Conservation (phyloP, 2,329 filamentous ascomycete genomes). For the Colletotrichum chlorophyti region DNA sequence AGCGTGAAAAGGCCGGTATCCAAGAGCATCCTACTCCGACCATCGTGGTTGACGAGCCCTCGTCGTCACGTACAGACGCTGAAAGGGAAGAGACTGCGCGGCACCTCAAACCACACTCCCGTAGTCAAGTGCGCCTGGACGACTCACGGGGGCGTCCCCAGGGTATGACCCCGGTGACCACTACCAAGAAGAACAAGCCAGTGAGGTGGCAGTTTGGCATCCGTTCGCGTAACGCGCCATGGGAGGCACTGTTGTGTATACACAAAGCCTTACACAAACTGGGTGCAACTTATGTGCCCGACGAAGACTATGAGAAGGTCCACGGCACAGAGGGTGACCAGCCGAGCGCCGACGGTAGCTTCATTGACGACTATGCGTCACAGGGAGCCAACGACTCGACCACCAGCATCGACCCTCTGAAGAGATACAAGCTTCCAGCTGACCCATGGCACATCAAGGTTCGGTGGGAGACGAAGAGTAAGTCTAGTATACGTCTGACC, state of each 20-base stretch:
- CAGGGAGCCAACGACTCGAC: constrained; percentile 44
- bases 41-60: constrained; percentile 54
- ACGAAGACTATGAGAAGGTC: constrained; percentile 62
- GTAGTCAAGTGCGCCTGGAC: constrained; percentile 73
- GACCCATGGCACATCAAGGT: constrained; percentile 96
- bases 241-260: constrained; percentile 93
- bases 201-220: constrained; percentile 99
- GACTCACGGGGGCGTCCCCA: constrained; percentile 66
- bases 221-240: constrained; percentile 88
- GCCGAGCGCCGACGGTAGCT: constrained; percentile 49
- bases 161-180: constrained; percentile 65
- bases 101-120: constrained; percentile 84
- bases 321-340: constrained; percentile 50
- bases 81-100: constrained; percentile 84
- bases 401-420: constrained; percentile 56
- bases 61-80: constrained; percentile 65
- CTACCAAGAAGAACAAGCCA: constrained; percentile 74
- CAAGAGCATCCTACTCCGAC: constrained; percentile 50
- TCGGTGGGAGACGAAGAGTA: constrained; percentile 84
- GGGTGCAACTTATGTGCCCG: constrained; percentile 84
- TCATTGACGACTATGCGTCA: constrained; percentile 45
- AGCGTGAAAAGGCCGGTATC: constrained; percentile 66
- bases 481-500: constrained; percentile 56
- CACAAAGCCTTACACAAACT: constrained; percentile 90
- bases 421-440: constrained; percentile 83